Evolutionary conservation across 148 eudicot species (phyloP).

Genomic region (Camellia sinensis): DNA sequence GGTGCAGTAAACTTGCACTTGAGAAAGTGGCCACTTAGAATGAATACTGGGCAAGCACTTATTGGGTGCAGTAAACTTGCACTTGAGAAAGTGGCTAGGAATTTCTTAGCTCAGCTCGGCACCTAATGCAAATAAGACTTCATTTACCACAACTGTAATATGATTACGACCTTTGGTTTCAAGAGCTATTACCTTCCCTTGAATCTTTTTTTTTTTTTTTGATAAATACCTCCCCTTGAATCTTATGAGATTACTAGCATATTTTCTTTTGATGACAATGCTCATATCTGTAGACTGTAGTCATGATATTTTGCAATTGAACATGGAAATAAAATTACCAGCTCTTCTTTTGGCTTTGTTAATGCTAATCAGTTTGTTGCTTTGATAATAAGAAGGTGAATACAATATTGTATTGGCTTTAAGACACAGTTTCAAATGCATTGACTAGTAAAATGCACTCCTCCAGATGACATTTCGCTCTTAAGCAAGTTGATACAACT

Average conservation of each 20-base stretch:
- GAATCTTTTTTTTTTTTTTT: no score
- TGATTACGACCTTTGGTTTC: neutral
- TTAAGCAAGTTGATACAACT: neutral
- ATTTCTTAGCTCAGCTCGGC: neutral
- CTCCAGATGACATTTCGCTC: neutral
- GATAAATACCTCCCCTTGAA: neutral
- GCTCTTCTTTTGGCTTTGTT: neutral
- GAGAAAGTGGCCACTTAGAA: neutral
- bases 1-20: neutral
- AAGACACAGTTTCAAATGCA: neutral
- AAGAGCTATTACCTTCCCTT: neutral
- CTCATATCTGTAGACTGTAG: neutral
- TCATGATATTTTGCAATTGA: neutral
- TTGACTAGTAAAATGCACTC: neutral
- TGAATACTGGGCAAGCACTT: neutral
- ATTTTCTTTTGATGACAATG: neutral
- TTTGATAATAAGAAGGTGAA: neutral
- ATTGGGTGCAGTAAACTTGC: neutral
- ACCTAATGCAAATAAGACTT: no score
- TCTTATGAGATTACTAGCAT: neutral
- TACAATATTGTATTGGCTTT: neutral
- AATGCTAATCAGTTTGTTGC: neutral
- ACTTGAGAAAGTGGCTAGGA: neutral
- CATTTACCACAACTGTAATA: neutral
- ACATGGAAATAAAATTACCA: neutral